phyloP scores from a whole-genome alignment of 192 early-diverging fungal species.

The Phlyctochytrium arcticum region DNA sequence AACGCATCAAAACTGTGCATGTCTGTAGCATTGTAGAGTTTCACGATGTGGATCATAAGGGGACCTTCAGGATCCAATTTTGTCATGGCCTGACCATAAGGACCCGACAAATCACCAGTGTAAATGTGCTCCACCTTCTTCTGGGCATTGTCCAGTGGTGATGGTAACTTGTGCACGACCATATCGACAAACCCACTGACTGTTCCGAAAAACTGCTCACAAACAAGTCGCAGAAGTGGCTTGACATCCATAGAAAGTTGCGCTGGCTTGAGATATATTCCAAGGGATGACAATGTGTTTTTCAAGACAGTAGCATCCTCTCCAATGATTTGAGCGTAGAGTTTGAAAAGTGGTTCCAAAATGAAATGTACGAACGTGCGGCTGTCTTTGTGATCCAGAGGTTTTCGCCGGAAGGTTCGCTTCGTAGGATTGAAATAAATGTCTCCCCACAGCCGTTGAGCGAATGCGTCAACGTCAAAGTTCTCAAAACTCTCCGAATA shows the following conservation, averaged over 20 bases:
- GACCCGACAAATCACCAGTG: conserved; percentile 33
- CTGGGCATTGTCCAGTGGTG: conserved; percentile 72
- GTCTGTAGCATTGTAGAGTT: conserved; percentile 85
- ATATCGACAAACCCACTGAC: conserved; percentile 88
- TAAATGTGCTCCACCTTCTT: conserved; percentile 48
- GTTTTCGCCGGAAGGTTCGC: conserved; percentile 75
- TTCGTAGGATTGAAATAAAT: conserved; percentile 81
- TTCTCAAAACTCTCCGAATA: conserved; percentile 74
- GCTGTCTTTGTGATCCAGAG: conserved; percentile 42
- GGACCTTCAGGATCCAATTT: conserved; percentile 84
- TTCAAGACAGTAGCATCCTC: conserved; percentile 73
- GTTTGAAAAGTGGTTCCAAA: conserved; percentile 90
- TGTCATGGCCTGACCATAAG: conserved; percentile 57
- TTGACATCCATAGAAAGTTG: conserved; percentile 80
- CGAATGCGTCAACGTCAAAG: conserved; percentile 75
- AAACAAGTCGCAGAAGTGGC: conserved; percentile 74
- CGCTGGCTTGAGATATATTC: conserved; percentile 74
- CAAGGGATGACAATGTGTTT: conserved; percentile 66
- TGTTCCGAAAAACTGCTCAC: conserved; percentile 86
- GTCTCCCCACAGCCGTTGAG: conserved; percentile 95
- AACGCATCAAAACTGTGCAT: conserved; percentile 85
- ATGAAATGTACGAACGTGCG: conserved; percentile 97
- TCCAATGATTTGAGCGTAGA: conserved; percentile 80
- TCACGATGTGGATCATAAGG: conserved; percentile 87
- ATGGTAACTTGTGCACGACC: conserved; percentile 71